These are phyloP conservation scores for Cryptococcus depauperatus DNA, from an alignment of 1,284 basidiomycete genomes.

Conservation along the genomic window DNA sequence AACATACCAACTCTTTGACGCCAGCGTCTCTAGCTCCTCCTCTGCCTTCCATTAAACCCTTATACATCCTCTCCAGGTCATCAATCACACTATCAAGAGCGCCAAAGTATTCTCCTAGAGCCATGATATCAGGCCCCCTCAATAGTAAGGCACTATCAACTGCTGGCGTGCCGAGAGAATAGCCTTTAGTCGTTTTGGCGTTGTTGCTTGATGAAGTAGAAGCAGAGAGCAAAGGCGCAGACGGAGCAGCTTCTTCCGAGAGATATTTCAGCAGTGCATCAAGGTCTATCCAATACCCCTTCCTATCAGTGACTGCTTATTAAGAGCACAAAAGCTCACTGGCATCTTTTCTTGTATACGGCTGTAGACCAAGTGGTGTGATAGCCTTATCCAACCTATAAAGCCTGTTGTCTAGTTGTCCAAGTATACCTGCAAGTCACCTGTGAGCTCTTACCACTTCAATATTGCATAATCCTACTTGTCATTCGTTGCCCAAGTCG, in stretches of 20 bases:
- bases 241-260: conserved; percentile 2
- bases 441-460: neutral
- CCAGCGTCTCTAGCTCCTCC: conserved; percentile 38
- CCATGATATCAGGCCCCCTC: conserved; percentile 37
- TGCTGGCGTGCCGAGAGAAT: conserved; percentile 24
- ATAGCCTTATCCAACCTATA: conserved; percentile 43
- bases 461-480: conserved; percentile 16
- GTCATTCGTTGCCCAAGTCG: conserved; percentile 43
- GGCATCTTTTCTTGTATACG: conserved; percentile 28
- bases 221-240: neutral
- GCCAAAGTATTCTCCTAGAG: conserved; percentile 32
- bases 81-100: conserved; percentile 36
- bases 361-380: conserved; percentile 40
- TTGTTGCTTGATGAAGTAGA: conserved; percentile 1
- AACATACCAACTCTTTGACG: conserved; percentile 33
- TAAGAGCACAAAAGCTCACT: no score
- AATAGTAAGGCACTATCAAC: conserved; percentile 32
- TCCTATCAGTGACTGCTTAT: no score
- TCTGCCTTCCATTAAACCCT: conserved; percentile 34
- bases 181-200: conserved; percentile 14
- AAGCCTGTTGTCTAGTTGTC: conserved; percentile 40
- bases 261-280: conserved; percentile 22
- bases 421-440: conserved; percentile 31
- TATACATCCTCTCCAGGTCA: conserved; percentile 42
- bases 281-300: conserved; percentile 27